Evolutionary conservation across 2,329 filamentous ascomycete species (phyloP), one percentile per base, ranked within the genome.

Genomic region (Ascochyta clinopodiicola): DNA sequence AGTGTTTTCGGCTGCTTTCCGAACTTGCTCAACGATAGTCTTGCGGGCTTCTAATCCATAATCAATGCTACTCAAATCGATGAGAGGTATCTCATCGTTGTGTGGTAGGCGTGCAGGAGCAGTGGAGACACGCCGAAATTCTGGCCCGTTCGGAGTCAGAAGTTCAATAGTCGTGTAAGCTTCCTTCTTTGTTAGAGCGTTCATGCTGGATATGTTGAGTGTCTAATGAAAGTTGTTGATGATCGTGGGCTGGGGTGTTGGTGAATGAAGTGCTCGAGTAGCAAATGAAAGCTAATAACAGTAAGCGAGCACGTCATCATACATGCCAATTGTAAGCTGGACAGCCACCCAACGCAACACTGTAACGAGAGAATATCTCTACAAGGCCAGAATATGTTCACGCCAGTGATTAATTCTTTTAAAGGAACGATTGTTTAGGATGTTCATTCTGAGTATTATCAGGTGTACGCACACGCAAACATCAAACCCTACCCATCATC

Each of bases 21-120:
- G 29, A 4, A 61, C 49, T 17, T 54, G 21, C 3, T 32, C 6
- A 79, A 77, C 75, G 62, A 79, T 27, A 62, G 78, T 5, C 60
- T 75, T 32, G 71, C 71, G 21, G 77, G 77, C 64, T 58, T 79
- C 44, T 66, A 75, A 24, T 63, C 79, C 10, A 72, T 72, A 38
- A 62, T 72, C 15, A 68, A 74, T 32, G 72, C 72, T 53, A 37
- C 71, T 71, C 7, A 78, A 73, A 5, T 78, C 49, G 10, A 61
- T 61, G 8, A 57, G 36, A 72, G 62, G 75, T 68, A n/a, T 74
- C 68, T 35, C 79, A 78, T 56, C 77, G 27, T 15, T 27, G 15
- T 12, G 19, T 6, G 49, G 49, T 15, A 22, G 27, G 10, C 49
- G 49, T 6, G 40, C 39, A n/a, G 49, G 27, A 13, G 49, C 42